These are phyloP conservation scores for Euptelea pleiosperma DNA, from an alignment of 164 flowering plant genomes.

Conservation along the genomic window DNA sequence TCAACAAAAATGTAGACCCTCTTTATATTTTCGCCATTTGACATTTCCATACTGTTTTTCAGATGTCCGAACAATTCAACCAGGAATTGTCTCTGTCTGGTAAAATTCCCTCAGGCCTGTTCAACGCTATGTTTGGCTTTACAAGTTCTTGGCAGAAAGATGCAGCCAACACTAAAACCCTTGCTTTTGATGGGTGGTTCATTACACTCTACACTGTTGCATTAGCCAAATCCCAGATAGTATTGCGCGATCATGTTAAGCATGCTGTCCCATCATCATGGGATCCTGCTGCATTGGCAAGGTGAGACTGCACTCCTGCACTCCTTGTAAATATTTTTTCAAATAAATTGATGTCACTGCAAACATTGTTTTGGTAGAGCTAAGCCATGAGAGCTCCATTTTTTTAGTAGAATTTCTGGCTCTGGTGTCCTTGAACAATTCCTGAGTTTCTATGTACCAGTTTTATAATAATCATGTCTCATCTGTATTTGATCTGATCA, in stretches of 20 bases:
- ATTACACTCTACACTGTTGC: slow-evolving; percentile 82
- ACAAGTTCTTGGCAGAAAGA: slow-evolving; percentile 94
- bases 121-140: slow-evolving; percentile 87
- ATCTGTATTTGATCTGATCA: too few species aligned
- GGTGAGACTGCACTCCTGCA: slow-evolving; percentile 43
- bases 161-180: slow-evolving; percentile 84
- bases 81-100: slow-evolving; percentile 83
- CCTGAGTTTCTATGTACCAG: background rate
- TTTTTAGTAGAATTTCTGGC: too few species aligned
- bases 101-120: slow-evolving; percentile 88
- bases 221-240: slow-evolving; percentile 71
- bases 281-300: slow-evolving; percentile 95
- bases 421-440: too few species aligned
- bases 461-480: slow-evolving; percentile 1
- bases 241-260: slow-evolving; percentile 77
- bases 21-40: background rate
- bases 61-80: slow-evolving; percentile 98
- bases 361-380: too few species aligned
- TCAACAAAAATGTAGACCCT: too few species aligned
- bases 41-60: slow-evolving; percentile 14
- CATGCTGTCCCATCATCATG: slow-evolving; percentile 90
- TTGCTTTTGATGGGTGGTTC: slow-evolving; percentile 94
- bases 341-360: background rate
- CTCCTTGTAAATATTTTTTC: background rate
- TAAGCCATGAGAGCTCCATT: too few species aligned